Conservation (phyloP, 257 asterid genomes). For the Voacanga thouarsii region DNA sequence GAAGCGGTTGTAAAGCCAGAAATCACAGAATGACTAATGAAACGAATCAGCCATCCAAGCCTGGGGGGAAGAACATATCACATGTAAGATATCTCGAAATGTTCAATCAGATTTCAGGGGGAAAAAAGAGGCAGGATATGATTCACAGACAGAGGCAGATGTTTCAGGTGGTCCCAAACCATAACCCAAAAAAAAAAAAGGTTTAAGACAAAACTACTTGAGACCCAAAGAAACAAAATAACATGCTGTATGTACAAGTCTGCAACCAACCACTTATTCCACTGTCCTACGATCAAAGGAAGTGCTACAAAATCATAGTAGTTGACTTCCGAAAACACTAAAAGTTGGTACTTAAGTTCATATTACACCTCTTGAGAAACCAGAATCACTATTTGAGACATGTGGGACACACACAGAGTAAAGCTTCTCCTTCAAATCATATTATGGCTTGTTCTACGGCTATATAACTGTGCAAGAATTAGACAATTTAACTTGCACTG, state of each 20-base stretch:
- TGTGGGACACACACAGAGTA: background rate
- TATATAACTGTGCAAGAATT: background rate
- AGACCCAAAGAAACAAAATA: background rate
- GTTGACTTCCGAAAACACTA: background rate
- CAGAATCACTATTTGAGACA: background rate
- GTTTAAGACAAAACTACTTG: background rate
- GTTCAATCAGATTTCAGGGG: background rate
- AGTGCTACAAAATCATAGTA: background rate
- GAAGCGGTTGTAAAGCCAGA: constrained; percentile 99
- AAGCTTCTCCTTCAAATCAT: background rate
- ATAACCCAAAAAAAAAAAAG: background rate
- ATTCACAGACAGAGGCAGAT: background rate
- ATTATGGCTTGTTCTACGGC: too few relatives aligned
- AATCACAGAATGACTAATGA: constrained; percentile 99
- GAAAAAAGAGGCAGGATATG: background rate
- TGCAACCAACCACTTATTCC: background rate
- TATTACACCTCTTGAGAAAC: constrained; percentile 2
- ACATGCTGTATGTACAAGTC: background rate
- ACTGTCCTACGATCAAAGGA: background rate
- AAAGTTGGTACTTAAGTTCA: background rate
- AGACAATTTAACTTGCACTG: background rate
- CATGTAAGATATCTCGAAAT: constrained; percentile 22
- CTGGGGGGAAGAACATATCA: constrained; percentile 41
- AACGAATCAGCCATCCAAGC: constrained; percentile 99
- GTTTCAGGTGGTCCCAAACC: constrained; percentile 3